These are phyloP conservation scores for Tetracladium maxilliforme DNA, from an alignment of 2,329 filamentous ascomycete genomes.

Conservation along the genomic window DNA sequence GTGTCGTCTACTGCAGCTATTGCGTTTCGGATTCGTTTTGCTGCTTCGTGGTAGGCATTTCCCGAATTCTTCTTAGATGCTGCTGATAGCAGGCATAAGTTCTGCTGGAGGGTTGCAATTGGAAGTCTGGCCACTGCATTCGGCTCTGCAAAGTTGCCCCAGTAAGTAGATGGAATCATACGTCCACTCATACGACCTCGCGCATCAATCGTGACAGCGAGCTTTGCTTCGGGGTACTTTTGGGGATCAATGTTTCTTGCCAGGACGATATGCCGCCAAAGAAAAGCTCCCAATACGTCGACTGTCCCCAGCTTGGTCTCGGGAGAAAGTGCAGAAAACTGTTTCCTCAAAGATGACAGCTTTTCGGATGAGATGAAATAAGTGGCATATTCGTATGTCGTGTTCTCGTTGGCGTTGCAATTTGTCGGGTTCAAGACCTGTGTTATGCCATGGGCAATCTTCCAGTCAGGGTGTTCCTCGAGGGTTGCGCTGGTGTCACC, in stretches of 20 bases:
- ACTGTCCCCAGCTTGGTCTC: not conserved
- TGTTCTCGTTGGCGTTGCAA: not conserved
- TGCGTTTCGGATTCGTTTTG: conserved; percentile 1
- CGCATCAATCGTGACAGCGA: conserved; percentile 1
- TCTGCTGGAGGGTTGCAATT: not conserved
- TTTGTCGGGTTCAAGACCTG: conserved; percentile 1
- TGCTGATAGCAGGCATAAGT: not conserved
- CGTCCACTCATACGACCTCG: conserved; percentile 1
- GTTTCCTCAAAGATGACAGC: too few species aligned
- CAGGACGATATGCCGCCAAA: conserved; percentile 2
- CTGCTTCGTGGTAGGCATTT: too few species aligned
- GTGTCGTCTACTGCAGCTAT: conserved; percentile 1
- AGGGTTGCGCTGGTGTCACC: conserved; percentile 1
- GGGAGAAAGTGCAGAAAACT: conserved; percentile 1
- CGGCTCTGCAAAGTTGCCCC: conserved; percentile 2
- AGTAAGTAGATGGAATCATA: conserved; percentile 1
- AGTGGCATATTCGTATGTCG: not conserved
- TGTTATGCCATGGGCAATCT: not conserved
- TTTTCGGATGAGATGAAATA: conserved; percentile 1
- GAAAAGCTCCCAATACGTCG: conserved; percentile 1
- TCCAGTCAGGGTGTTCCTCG: conserved; percentile 1
- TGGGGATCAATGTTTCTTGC: conserved; percentile 1
- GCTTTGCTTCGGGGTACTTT: conserved; percentile 2
- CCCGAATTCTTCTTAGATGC: too few species aligned
- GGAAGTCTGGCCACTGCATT: conserved; percentile 2